Percentiles rank a stretch among this genome's conserved stretches.
Conservation (phyloP, 257 asterid species). For the Paraleonurus japonicus region DNA sequence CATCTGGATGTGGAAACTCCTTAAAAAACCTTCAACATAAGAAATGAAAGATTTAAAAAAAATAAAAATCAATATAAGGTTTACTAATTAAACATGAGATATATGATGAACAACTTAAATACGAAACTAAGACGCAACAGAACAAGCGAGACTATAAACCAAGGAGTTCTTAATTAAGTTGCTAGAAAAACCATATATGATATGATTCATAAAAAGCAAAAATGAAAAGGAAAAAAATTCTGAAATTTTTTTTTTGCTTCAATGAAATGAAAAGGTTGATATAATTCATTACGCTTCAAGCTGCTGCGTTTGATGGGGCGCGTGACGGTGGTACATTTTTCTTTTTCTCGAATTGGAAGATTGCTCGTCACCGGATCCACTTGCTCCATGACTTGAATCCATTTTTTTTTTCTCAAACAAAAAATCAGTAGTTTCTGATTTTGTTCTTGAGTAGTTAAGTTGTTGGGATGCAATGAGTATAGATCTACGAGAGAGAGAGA, state of each 20-base stretch:
- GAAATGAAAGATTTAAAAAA: neutral
- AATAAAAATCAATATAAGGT: no score
- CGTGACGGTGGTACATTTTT: neutral
- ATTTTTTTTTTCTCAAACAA: neutral
- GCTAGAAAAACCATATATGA: neutral
- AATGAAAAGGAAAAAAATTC: no score
- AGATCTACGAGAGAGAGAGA: neutral
- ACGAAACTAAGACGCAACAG: neutral
- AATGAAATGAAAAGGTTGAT: neutral
- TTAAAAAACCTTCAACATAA: constrained; percentile 35
- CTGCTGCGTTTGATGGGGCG: neutral
- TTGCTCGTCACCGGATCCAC: neutral
- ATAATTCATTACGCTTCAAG: neutral
- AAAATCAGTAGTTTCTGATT: neutral
- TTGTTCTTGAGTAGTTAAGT: no score
- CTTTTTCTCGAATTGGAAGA: neutral
- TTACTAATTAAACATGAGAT: no score
- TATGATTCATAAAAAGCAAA: no score
- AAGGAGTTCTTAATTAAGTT: neutral
- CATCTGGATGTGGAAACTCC: constrained; percentile 50
- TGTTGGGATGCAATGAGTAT: neutral
- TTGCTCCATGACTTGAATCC: neutral
- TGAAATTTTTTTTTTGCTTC: neutral
- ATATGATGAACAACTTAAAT: no score
- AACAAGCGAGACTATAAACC: neutral